Evolutionary conservation across 1,284 basidiomycete genomes (phyloP), one percentile per base, ranked within the genome.

Genomic region (Irpex lacteus): DNA sequence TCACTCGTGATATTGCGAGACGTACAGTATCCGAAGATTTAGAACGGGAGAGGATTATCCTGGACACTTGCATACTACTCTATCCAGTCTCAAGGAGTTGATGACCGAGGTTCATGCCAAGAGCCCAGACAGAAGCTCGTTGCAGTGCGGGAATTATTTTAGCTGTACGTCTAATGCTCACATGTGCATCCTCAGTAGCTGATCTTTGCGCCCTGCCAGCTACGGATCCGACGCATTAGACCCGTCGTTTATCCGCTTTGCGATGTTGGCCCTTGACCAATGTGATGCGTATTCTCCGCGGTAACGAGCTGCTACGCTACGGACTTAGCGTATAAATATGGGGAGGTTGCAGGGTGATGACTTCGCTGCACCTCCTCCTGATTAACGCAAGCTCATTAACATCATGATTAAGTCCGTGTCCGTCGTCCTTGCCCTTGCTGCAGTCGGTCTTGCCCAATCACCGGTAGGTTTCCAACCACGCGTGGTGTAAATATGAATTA

Each of bases 321-420:
- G 19, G 11, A 26, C 50, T 53, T 13, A n/a, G n/a, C 11, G 18
- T 53, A 53, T 53, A 53, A 53, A 53, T 53, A 53, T 53, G 50
- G 19, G 3, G 50, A 9, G 44, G n/a, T 53, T 53, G 50, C n/a
- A n/a, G n/a, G n/a, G 50, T 1, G 8, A 18, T 18, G 19, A 19
- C 8, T 9, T 53, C 19, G 21, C 32, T 56, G 13, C 18, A 26
- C 32, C 54, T 36, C 34, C 4, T n/a, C 26, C 54, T 37, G 8
- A 5, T n/a, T 13, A 7, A 15, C 21, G 13, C 19, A 56, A 53
- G 15, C 9, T 15, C 54, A 26, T 15, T 37, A 4, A 1, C 58
- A 65, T 34, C 37, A 68, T 68, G 58, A 69, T 74, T 68, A 73
- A 71, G 67, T 69, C 66, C 70, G 62, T 69, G 21, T 62, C 65